A percentile compares a stretch with the other conserved stretches of the same genome.
These are phyloP conservation scores for Chrysopogon serrulatus DNA, from an alignment of 176 grass and related monocot genomes.

Conservation along the genomic window DNA sequence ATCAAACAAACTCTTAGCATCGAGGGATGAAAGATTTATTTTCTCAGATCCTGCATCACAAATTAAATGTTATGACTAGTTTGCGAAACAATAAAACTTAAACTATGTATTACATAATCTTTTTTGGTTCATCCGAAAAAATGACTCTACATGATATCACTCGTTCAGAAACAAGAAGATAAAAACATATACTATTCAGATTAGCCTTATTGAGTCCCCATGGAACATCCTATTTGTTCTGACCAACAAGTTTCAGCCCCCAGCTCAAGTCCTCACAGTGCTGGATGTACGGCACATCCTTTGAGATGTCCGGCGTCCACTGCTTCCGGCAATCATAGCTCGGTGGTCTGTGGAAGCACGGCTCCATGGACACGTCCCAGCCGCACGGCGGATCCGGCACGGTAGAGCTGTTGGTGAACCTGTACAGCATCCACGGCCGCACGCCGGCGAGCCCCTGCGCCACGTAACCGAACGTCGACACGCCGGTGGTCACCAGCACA, in stretches of 20 bases:
- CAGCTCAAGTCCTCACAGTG: constrained; percentile 2
- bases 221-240: not conserved
- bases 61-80: no score
- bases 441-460: constrained; percentile 49
- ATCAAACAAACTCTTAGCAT: no score
- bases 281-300: constrained; percentile 44
- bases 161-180: no score
- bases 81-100: no score
- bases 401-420: not conserved
- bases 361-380: constrained; percentile 42
- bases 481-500: constrained; percentile 37
- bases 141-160: no score
- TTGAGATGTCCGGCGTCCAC: constrained; percentile 1
- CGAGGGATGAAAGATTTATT: no score
- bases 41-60: no score
- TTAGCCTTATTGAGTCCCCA: not conserved
- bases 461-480: constrained; percentile 74
- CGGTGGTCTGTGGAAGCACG: constrained; percentile 56
- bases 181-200: no score
- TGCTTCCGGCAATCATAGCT: constrained; percentile 48
- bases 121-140: not conserved
- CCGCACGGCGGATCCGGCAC: constrained; percentile 22
- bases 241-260: constrained; percentile 23
- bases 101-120: not conserved
- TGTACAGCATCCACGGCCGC: constrained; percentile 55